Evolutionary conservation across 2,329 filamentous ascomycete genomes (phyloP).

Genomic region (Pyrenochaeta sp.): DNA sequence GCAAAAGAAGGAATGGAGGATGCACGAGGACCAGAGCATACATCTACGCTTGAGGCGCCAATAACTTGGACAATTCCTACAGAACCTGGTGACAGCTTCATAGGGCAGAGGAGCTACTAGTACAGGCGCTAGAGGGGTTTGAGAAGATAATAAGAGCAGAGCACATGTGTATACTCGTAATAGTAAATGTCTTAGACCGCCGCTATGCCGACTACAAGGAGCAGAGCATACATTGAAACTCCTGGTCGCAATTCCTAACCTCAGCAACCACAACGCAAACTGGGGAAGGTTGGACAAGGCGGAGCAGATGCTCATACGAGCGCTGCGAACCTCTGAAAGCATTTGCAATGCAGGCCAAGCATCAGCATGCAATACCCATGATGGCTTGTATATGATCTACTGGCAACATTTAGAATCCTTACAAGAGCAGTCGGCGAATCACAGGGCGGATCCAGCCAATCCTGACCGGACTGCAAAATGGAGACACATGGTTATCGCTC

Average conservation of each 20-base stretch:
- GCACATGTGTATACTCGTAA: constrained; percentile 12
- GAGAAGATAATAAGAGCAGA: constrained; percentile 6
- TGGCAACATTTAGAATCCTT: no score
- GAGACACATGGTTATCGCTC: no score
- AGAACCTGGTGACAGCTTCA: background rate
- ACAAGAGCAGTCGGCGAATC: no score
- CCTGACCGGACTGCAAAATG: no score
- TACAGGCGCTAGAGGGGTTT: constrained; percentile 2
- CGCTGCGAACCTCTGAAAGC: constrained; percentile 3
- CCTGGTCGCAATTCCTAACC: no score
- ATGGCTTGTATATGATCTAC: no score
- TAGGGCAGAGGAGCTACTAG: constrained; percentile 1
- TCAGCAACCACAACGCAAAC: no score
- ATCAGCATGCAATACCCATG: no score
- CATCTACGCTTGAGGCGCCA: constrained; percentile 10
- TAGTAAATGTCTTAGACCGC: constrained; percentile 1
- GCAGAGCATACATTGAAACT: background rate
- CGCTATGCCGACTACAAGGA: constrained; percentile 13
- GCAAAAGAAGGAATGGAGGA: constrained; percentile 9
- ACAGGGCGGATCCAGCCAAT: no score
- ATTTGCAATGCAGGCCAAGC: no score
- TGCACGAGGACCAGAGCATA: constrained; percentile 7
- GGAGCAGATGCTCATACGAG: background rate
- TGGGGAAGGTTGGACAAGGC: no score
- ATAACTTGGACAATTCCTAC: constrained; percentile 15